phyloP scores from a whole-genome alignment of 768 basidiomycete genomes.

The Amanita subjunquillea region DNA sequence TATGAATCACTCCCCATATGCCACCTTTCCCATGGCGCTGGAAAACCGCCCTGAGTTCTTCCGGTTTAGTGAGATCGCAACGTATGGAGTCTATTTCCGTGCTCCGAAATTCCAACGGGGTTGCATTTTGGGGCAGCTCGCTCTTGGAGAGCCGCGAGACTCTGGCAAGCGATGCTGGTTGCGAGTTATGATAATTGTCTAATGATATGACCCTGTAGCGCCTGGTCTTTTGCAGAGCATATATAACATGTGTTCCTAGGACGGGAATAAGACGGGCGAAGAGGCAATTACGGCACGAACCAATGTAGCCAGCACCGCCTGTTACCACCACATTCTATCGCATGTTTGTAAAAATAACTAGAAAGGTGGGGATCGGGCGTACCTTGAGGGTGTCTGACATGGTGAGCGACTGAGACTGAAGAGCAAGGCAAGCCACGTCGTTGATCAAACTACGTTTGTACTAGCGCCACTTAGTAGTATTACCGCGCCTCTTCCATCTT shows the following conservation, averaged over 20 bases:
- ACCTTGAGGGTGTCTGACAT: slow-evolving; percentile 9
- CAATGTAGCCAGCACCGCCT: slow-evolving; percentile 86
- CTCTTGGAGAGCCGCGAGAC: slow-evolving; percentile 73
- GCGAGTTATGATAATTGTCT: slow-evolving; percentile 94
- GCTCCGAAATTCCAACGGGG: slow-evolving; percentile 60
- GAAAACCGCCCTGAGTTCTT: slow-evolving; percentile 71
- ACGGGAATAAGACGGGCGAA: slow-evolving; percentile 9
- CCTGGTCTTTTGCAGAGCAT: slow-evolving; percentile 74
- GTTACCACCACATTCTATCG: slow-evolving; percentile 35
- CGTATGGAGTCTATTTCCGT: slow-evolving; percentile 58
- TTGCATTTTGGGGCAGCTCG: slow-evolving; percentile 55
- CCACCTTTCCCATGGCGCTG: slow-evolving; percentile 79
- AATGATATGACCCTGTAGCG: slow-evolving; percentile 89
- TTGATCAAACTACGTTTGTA: no score
- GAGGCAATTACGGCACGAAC: slow-evolving; percentile 25
- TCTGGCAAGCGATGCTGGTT: slow-evolving; percentile 60
- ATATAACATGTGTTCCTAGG: slow-evolving; percentile 89
- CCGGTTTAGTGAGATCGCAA: slow-evolving; percentile 68
- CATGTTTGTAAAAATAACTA: slow-evolving; percentile 27
- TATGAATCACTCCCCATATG: slow-evolving; percentile 94
- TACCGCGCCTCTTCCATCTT: no score
- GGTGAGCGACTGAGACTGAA: slow-evolving; percentile 1
- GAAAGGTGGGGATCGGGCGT: background rate
- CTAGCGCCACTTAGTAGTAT: no score
- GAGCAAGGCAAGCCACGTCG: background rate